Evolutionary conservation across 768 basidiomycete species (phyloP), one percentile per base, ranked within the genome.

Genomic region (Neoboletus magnificus): DNA sequence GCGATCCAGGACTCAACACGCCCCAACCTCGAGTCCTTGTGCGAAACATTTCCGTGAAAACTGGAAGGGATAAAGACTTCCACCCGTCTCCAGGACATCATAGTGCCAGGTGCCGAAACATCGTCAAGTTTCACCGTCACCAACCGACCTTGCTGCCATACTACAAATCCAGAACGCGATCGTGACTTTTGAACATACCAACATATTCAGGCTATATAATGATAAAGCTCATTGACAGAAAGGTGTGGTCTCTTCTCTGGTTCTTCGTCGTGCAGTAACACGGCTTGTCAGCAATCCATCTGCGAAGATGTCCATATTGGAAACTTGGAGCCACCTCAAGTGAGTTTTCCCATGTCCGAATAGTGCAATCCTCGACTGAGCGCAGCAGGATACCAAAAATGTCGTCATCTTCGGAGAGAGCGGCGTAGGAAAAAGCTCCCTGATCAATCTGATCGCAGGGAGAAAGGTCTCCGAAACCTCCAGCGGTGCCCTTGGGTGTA

Each of bases 351-450:
- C n/a, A 11, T 55, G 22, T 23, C 16, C 6, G 11, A 9, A 7
- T 42, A 5, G 30, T 39, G 33, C 37, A 41, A n/a, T 40, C 20
- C 33, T 46, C 10, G 33, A 52, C 57, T 35, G 37, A 54, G 16
- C 45, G 20, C 9, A 40, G 15, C 46, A 67, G 68, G 56, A 56
- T 11, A 30, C 16, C 29, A 68, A 57, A 32, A 79, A 78, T 39
- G 43, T 79, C 30, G 55, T 79, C 18, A 25, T 79, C 32, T 79
- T 79, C 50, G 77, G 78, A 18, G 76, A 78, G 49, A 67, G 69
- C 2, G 77, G 78, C 16, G 55, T 70, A 48, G 73, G 74, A 18
- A 79, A 79, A 57, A 79, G 78, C 55, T 76, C 75, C 13, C 56
- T 79, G n/a, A 64, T 79, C 54, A 79, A 78, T 55, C 66, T 79